Evolutionary conservation across 331 rosid species (phyloP), one percentile per base, ranked within the genome.

Genomic region (Quercus phellos): DNA sequence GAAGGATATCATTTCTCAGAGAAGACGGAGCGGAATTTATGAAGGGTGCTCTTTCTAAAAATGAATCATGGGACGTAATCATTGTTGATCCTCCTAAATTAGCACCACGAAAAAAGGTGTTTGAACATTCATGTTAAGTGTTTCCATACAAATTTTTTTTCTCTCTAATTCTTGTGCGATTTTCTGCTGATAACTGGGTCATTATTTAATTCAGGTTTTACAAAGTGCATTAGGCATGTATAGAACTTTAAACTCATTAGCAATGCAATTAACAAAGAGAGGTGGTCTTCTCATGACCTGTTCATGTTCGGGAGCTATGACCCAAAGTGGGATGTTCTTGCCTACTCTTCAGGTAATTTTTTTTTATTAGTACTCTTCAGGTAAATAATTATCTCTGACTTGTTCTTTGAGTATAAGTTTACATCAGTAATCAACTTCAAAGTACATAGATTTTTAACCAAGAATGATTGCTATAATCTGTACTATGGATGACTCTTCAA

Each of bases 281-380:
- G 96, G 96, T 9, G 94, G 98, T 70, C 91, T 92, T 84, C 90
- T 94, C 54, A 88, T 92, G 98, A 91, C 96, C 16, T 92, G 94
- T 87, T 92, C 97, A 6, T 92, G 97, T 74, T 90, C 99, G 17
- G 99, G 97, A 85, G 99, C 97, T 68, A 85, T 94, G 85, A 87
- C 92, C 11, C 98, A 92, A 64, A 92, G 96, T 75, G 97, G 98
- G 73, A 88, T 74, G 55, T 90, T 94, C 84, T 74, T 81, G 77
- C 95, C 81, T 17, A 82, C 85, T 60, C 98, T 94, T 18, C 91
- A 94, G 98, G 99, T 46, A 18, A 4, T 7, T 38, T 7, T 38
- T 7, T 6, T 38, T 38, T 38, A 0, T 38, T 38, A 38, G 46
- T 17, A 81, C 85, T 60, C 98, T 94, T 18, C 91, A 94, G 97